phyloP scores from a whole-genome alignment of 1,284 basidiomycete genomes.

The Fistulinella cinereoalba region DNA sequence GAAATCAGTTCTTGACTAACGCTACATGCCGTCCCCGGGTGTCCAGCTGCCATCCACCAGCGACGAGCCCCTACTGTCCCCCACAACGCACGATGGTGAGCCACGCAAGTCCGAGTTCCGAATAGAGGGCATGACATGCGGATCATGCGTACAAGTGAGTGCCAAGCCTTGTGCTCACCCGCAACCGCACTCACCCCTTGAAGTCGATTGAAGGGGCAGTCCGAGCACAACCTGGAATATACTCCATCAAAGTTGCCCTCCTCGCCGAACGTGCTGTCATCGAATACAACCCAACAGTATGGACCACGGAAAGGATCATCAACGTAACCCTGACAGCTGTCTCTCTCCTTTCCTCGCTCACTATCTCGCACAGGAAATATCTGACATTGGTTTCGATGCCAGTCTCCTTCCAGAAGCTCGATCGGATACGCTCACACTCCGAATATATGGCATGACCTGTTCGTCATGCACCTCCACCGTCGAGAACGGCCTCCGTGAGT shows the following conservation, averaged over 20 bases:
- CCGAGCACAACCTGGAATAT: constrained; percentile 80
- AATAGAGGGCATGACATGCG: constrained; percentile 91
- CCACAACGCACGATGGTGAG: constrained; percentile 16
- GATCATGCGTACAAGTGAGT: constrained; percentile 84
- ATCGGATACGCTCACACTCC: constrained; percentile 67
- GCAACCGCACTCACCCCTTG: background rate
- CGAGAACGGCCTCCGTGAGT: constrained; percentile 63
- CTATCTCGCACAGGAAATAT: constrained; percentile 65
- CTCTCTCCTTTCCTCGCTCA: constrained; percentile 9
- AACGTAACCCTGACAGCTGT: constrained; percentile 48
- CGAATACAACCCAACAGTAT: constrained; percentile 81
- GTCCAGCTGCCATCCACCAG: constrained; percentile 23
- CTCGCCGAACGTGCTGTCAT: constrained; percentile 91
- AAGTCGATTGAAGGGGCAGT: constrained; percentile 94
- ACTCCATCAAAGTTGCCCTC: constrained; percentile 87
- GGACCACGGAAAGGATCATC: constrained; percentile 79
- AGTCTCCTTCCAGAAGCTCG: constrained; percentile 62
- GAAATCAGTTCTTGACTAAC: too few relatives aligned
- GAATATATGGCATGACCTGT: constrained; percentile 91
- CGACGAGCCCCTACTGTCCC: constrained; percentile 37
- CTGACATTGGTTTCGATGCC: constrained; percentile 91
- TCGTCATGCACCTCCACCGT: constrained; percentile 79
- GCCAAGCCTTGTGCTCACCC: background rate
- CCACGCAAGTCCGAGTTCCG: constrained; percentile 64
- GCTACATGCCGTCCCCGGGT: constrained; percentile 6